Conservation (phyloP, 805 yeast species). For the Zygotorulaspora chibaensis region DNA sequence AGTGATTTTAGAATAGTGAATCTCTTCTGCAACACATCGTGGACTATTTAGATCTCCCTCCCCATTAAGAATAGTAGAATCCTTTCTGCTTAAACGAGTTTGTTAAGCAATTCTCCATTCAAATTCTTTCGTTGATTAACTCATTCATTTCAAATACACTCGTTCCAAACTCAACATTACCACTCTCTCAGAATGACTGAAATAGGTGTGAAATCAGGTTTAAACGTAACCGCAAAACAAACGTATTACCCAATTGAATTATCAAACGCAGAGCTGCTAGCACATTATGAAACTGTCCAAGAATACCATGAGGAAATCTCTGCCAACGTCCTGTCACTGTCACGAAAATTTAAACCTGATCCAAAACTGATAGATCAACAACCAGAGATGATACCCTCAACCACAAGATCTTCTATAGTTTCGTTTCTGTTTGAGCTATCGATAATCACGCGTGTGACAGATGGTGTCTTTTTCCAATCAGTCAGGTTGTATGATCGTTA, state of each 20-base stretch:
- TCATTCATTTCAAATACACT: neutral
- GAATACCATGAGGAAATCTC: constrained; percentile 55
- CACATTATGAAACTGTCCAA: constrained; percentile 43
- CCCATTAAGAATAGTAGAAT: neutral
- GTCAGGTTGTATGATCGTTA: constrained; percentile 83
- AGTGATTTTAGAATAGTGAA: neutral
- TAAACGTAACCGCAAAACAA: constrained; percentile 41
- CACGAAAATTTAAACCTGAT: constrained; percentile 46
- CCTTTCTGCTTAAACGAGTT: neutral
- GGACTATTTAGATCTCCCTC: neutral
- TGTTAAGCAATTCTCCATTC: neutral
- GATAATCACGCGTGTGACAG: constrained; percentile 57
- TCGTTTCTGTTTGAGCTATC: constrained; percentile 76
- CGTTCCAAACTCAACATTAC: neutral
- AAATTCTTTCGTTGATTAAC: neutral
- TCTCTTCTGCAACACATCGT: neutral
- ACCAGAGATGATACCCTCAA: constrained; percentile 74
- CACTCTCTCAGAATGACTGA: constrained; percentile 6
- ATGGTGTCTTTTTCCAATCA: constrained; percentile 63
- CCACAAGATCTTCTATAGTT: constrained; percentile 64
- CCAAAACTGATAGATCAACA: constrained; percentile 72
- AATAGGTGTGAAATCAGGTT: constrained; percentile 26
- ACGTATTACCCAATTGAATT: constrained; percentile 48
- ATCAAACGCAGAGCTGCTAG: constrained; percentile 45
- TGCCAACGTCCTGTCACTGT: constrained; percentile 36